These are phyloP conservation scores for Sphaceloma murrayae DNA, from an alignment of 2,329 filamentous ascomycete genomes.

Conservation along the genomic window DNA sequence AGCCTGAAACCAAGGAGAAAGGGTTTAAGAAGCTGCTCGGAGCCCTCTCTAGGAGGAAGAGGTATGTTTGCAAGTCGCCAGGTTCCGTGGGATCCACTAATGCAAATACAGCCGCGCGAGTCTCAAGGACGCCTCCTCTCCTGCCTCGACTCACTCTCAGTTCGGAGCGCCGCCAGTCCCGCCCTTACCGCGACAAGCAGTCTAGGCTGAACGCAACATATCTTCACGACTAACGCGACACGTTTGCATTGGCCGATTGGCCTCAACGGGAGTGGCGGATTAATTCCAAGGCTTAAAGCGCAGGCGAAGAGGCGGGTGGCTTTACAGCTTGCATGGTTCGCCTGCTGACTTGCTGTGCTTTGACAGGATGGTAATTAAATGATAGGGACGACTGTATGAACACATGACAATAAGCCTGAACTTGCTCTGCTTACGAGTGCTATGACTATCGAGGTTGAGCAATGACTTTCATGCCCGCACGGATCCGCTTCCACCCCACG, in stretches of 20 bases:
- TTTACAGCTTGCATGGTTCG: not conserved
- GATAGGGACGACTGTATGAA: too few relatives aligned
- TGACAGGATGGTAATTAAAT: too few relatives aligned
- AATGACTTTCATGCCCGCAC: constrained; percentile 1
- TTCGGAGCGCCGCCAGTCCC: constrained; percentile 8
- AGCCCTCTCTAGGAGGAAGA: constrained; percentile 13
- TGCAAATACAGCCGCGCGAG: constrained; percentile 3
- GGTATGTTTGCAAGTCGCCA: not conserved
- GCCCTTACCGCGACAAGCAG: constrained; percentile 11
- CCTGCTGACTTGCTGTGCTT: too few relatives aligned
- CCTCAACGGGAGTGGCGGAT: too few relatives aligned
- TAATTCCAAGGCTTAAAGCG: too few relatives aligned
- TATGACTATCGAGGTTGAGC: too few relatives aligned
- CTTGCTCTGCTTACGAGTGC: too few relatives aligned
- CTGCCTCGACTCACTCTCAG: constrained; percentile 6
- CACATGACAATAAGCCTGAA: not conserved
- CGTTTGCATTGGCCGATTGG: too few relatives aligned
- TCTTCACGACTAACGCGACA: constrained; percentile 4
- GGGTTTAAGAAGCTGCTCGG: constrained; percentile 15
- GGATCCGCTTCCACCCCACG: constrained; percentile 9
- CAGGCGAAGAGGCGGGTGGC: too few relatives aligned
- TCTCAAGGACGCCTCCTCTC: constrained; percentile 6
- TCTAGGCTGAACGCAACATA: not conserved
- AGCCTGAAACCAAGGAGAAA: constrained; percentile 4
- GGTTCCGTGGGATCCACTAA: not conserved